phyloP scores from a whole-genome alignment of 2,329 filamentous ascomycete species.

The Ceratocystis papillata region DNA sequence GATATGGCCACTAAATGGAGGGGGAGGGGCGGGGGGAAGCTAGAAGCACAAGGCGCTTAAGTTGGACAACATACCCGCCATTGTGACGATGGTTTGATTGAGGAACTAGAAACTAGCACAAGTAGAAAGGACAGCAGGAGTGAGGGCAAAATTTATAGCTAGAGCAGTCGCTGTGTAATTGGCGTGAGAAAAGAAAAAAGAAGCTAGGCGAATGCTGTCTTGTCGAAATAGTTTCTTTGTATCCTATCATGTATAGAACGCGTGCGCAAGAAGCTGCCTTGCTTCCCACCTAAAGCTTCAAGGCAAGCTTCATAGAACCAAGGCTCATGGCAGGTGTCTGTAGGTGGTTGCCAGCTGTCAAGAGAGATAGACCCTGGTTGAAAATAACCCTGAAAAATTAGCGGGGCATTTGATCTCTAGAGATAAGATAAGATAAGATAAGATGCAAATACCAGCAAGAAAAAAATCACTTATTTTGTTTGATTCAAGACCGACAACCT shows the following conservation, averaged over 20 bases:
- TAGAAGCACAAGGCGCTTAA: not conserved
- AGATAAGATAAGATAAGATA: slow-evolving; percentile 13
- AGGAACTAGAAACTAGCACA: not conserved
- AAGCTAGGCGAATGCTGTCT: not conserved
- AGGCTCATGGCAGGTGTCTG: not conserved
- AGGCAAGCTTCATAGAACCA: slow-evolving; percentile 14
- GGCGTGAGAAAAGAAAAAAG: not conserved
- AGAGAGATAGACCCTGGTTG: not conserved
- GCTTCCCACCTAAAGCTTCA: slow-evolving; percentile 18
- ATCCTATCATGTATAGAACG: slow-evolving; percentile 11
- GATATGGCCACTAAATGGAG: not conserved
- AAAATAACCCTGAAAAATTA: not conserved
- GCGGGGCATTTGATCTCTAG: not conserved
- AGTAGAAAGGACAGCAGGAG: slow-evolving; percentile 5
- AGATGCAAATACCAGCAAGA: slow-evolving; percentile 1
- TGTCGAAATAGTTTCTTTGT: not conserved
- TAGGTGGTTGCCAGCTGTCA: not conserved
- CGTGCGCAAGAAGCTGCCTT: slow-evolving; percentile 23
- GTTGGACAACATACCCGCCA: slow-evolving; percentile 22
- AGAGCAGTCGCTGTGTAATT: not conserved
- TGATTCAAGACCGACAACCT: too few species aligned
- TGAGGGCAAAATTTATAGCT: not conserved
- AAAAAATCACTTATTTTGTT: slow-evolving; percentile 13
- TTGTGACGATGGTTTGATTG: slow-evolving; percentile 18
- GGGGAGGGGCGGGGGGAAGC: too few species aligned